These are phyloP conservation scores for Cercospora brassicicola DNA, from an alignment of 2,329 filamentous ascomycete genomes.

Conservation along the genomic window DNA sequence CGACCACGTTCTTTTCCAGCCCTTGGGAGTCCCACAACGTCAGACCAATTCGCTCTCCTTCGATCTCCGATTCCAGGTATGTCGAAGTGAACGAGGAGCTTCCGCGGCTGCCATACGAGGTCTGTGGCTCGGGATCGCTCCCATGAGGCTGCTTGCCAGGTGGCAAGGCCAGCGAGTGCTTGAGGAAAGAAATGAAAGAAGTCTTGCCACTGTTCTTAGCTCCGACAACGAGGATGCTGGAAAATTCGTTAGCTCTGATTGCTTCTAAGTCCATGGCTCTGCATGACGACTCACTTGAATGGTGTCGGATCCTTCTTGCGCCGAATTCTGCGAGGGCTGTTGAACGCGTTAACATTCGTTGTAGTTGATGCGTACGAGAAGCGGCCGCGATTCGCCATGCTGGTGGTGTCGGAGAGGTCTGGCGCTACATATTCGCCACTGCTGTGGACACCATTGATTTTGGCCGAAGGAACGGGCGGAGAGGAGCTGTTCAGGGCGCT, in stretches of 20 bases:
- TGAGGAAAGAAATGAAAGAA: constrained; percentile 93
- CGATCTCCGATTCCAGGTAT: constrained; percentile 92
- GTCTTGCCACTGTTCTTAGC: constrained; percentile 88
- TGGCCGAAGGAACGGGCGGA: constrained; percentile 20
- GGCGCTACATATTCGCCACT: constrained; percentile 61
- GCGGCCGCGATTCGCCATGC: constrained; percentile 93
- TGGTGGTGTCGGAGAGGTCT: constrained; percentile 70
- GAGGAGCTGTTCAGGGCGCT: constrained; percentile 29
- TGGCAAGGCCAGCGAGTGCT: constrained; percentile 79
- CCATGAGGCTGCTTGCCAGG: constrained; percentile 65
- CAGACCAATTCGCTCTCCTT: constrained; percentile 84
- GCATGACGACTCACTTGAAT: constrained; percentile 76
- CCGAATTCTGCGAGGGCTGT: constrained; percentile 86
- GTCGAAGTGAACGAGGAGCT: constrained; percentile 70
- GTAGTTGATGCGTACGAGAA: constrained; percentile 96
- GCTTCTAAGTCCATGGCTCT: not conserved
- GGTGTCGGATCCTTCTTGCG: constrained; percentile 96
- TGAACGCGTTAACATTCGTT: constrained; percentile 77
- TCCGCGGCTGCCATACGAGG: constrained; percentile 18
- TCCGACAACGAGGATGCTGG: constrained; percentile 84
- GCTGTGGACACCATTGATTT: constrained; percentile 10
- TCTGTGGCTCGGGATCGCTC: constrained; percentile 22
- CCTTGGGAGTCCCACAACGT: constrained; percentile 97
- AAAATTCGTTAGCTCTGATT: not conserved
- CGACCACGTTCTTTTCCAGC: constrained; percentile 89